Conservation (phyloP, 148 eudicot species). For the Rhododendron griersonianum region DNA sequence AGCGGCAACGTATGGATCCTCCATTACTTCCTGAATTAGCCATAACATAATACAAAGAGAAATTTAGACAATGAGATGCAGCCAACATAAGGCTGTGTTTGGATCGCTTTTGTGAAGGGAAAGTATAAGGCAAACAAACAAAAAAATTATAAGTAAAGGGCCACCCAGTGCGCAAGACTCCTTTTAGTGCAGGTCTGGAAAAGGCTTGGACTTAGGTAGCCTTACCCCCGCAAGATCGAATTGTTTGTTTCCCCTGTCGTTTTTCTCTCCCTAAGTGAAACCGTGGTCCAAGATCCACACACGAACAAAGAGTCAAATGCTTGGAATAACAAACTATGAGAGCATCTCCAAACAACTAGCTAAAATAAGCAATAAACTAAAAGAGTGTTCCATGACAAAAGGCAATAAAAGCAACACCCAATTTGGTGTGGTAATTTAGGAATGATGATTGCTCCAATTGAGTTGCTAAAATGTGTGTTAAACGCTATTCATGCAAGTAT, state of each 20-base stretch:
- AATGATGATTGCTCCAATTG: background rate
- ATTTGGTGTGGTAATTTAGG: background rate
- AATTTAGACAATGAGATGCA: slow-evolving; percentile 8
- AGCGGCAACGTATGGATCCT: slow-evolving; percentile 84
- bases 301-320: background rate
- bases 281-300: background rate
- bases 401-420: background rate
- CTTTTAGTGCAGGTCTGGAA: background rate
- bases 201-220: background rate
- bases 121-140: background rate
- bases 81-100: slow-evolving; percentile 4
- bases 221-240: background rate
- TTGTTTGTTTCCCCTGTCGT: background rate
- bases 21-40: slow-evolving; percentile 68
- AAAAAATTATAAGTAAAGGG: background rate
- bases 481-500: background rate
- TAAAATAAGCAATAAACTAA: background rate
- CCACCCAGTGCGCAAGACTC: background rate
- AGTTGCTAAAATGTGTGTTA: background rate
- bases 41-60: background rate
- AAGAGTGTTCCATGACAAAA: background rate
- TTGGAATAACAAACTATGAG: background rate
- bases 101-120: background rate
- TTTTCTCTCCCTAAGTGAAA: background rate
- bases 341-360: background rate